phyloP scores from a whole-genome alignment of 805 yeast species.

The Sugiyamaella chiloensis region DNA sequence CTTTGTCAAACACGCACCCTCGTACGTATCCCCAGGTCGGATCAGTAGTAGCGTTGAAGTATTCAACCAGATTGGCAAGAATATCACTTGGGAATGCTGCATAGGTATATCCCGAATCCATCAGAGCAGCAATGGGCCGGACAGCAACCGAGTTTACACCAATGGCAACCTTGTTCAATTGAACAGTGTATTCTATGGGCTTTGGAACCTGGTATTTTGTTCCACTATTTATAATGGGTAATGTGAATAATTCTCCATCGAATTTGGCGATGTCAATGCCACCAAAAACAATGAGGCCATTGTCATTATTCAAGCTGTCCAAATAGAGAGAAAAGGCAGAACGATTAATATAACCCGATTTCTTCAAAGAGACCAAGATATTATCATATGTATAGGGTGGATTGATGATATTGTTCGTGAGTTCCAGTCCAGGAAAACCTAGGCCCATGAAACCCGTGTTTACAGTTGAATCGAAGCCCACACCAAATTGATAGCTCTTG shows the following conservation, averaged over 20 bases:
- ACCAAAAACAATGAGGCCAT: constrained; percentile 44
- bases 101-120: constrained; percentile 56
- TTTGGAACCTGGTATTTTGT: constrained; percentile 4
- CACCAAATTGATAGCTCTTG: constrained; percentile 61
- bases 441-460: constrained; percentile 49
- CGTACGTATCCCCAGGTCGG: constrained; percentile 21
- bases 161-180: constrained; percentile 19
- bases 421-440: constrained; percentile 32
- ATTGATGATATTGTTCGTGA: constrained; percentile 7
- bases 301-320: constrained; percentile 30
- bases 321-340: constrained; percentile 49
- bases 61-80: not conserved
- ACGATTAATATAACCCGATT: constrained; percentile 42
- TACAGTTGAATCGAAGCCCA: constrained; percentile 64
- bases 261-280: constrained; percentile 44
- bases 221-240: constrained; percentile 31
- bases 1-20: constrained; percentile 15
- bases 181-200: constrained; percentile 22
- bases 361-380: constrained; percentile 57
- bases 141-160: constrained; percentile 7
- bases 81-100: constrained; percentile 42
- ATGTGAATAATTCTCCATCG: constrained; percentile 35
- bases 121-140: constrained; percentile 35
- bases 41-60: constrained; percentile 8
- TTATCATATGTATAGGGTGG: constrained; percentile 47